Evolutionary conservation across 2,329 filamentous ascomycete genomes (phyloP).

Genomic region (Akanthomyces dipterigenus): DNA sequence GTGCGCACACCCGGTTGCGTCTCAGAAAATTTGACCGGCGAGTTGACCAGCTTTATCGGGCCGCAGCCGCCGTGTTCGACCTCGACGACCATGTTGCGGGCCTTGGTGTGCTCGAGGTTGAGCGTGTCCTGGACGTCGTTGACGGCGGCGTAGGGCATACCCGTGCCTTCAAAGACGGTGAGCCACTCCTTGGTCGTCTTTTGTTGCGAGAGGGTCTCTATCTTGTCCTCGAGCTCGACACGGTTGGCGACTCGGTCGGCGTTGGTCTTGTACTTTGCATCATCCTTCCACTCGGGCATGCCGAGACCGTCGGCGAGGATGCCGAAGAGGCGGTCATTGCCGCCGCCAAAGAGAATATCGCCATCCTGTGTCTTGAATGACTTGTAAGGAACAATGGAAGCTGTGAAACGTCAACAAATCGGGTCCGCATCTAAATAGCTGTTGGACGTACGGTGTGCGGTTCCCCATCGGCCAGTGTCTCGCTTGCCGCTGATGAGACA

Average conservation of each 20-base stretch:
- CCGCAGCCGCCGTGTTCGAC: conserved; percentile 79
- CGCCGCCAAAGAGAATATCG: conserved; percentile 63
- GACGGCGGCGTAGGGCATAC: conserved; percentile 87
- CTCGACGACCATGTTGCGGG: conserved; percentile 84
- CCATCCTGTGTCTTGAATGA: conserved; percentile 71
- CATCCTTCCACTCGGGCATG: conserved; percentile 51
- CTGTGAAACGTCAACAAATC: conserved; percentile 32
- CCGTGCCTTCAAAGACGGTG: conserved; percentile 76
- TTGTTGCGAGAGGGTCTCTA: conserved; percentile 66
- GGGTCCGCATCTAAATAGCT: not conserved
- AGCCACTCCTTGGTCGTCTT: conserved; percentile 88
- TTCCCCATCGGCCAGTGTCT: conserved; percentile 90
- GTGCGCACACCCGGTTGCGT: conserved; percentile 68
- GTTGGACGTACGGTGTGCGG: conserved; percentile 71
- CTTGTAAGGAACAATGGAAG: conserved; percentile 94
- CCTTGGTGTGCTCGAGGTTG: conserved; percentile 75
- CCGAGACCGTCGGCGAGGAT: conserved; percentile 56
- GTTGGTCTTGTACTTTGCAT: conserved; percentile 55
- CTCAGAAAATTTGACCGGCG: conserved; percentile 88
- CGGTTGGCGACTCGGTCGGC: conserved; percentile 62
- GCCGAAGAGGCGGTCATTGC: conserved; percentile 64
- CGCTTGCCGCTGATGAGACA: conserved; percentile 80
- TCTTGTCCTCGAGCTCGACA: conserved; percentile 67
- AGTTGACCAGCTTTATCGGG: conserved; percentile 83
- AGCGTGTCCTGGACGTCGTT: conserved; percentile 86